These are phyloP conservation scores for Adansonia rubrostipa DNA, from an alignment of 441 rosid species.

Conservation along the genomic window DNA sequence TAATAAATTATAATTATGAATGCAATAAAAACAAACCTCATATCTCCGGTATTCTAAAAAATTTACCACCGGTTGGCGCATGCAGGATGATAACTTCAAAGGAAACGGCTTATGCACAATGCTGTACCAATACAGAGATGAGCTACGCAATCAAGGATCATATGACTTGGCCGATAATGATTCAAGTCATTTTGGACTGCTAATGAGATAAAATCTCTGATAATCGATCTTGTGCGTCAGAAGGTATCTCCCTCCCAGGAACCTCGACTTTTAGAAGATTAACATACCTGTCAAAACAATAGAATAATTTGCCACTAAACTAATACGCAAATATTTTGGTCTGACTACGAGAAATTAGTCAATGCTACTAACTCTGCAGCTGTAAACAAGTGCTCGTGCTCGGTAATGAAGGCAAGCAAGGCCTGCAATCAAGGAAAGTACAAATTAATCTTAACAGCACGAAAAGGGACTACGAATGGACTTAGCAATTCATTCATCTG, in stretches of 20 bases:
- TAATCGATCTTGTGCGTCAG: conserved; percentile 68
- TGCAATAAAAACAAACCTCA: neutral
- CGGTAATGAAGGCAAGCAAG: conserved; percentile 82
- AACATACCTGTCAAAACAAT: conserved; percentile 52
- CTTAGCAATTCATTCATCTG: too few relatives aligned
- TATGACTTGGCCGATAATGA: conserved; percentile 6
- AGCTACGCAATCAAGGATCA: neutral
- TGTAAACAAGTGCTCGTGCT: conserved; percentile 73
- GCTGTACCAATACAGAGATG: neutral
- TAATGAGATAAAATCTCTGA: conserved; percentile 59
- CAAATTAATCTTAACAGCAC: neutral
- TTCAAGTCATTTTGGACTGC: neutral
- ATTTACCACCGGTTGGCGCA: conserved; percentile 20
- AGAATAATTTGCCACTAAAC: neutral
- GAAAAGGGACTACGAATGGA: neutral
- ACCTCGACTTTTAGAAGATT: conserved; percentile 73
- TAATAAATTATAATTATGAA: conserved; percentile 22
- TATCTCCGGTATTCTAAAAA: conserved; percentile 22
- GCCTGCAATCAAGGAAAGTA: conserved; percentile 55
- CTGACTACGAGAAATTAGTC: neutral
- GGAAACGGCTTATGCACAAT: conserved; percentile 22
- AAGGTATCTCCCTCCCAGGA: conserved; percentile 83
- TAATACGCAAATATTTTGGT: neutral
- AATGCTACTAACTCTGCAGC: conserved; percentile 65
- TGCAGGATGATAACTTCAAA: neutral